phyloP scores from a whole-genome alignment of 768 basidiomycete genomes.

The Strobilomyces confusus region DNA sequence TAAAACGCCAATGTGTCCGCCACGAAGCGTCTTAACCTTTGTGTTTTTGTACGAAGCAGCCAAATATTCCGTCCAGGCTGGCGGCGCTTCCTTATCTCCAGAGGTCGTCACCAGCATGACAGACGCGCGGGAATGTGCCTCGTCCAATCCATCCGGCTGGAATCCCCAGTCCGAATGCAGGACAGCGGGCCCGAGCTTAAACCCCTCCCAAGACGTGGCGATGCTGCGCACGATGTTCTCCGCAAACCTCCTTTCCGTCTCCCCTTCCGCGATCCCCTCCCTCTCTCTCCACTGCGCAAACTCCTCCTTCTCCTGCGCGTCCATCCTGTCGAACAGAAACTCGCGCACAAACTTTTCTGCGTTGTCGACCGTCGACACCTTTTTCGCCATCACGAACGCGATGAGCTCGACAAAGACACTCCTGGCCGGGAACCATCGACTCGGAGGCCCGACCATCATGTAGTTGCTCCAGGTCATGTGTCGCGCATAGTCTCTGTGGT shows the following conservation, averaged over 20 bases:
- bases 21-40: slow-evolving; percentile 37
- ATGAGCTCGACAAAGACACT: slow-evolving; percentile 31
- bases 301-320: slow-evolving; percentile 30
- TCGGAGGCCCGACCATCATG: slow-evolving; percentile 42
- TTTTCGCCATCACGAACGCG: slow-evolving; percentile 28
- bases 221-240: slow-evolving; percentile 45
- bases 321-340: slow-evolving; percentile 39
- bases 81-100: slow-evolving; percentile 41
- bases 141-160: slow-evolving; percentile 39
- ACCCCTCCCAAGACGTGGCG: slow-evolving; percentile 48
- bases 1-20: slow-evolving; percentile 49
- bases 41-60: slow-evolving; percentile 44
- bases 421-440: slow-evolving; percentile 40
- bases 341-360: slow-evolving; percentile 41
- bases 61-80: slow-evolving; percentile 47
- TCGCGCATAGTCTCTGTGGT: slow-evolving; percentile 43
- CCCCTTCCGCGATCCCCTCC: slow-evolving; percentile 38
- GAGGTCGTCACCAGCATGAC: slow-evolving; percentile 44
- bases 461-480: slow-evolving; percentile 46
- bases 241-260: slow-evolving; percentile 41
- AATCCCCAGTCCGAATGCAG: slow-evolving; percentile 54
- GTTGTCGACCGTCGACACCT: slow-evolving; percentile 36
- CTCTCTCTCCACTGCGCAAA: slow-evolving; percentile 41
- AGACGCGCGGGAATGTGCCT: slow-evolving; percentile 40
- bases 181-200: slow-evolving; percentile 38